These are phyloP conservation scores for Pelargonium nanum DNA, from an alignment of 345 rosid genomes.

Conservation along the genomic window DNA sequence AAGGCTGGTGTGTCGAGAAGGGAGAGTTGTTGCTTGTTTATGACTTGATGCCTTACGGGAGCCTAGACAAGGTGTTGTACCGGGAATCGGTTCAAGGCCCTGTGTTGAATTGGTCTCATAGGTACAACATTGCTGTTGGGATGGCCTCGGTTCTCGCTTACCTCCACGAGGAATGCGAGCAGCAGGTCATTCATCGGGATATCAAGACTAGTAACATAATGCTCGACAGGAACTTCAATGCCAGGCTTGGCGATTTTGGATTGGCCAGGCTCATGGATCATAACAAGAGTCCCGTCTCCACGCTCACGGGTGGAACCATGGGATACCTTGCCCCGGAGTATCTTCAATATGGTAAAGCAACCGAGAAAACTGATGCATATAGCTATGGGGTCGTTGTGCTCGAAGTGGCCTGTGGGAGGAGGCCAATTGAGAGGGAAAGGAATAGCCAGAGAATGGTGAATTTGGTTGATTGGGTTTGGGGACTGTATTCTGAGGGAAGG, in stretches of 20 bases:
- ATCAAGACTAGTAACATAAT: slow-evolving; percentile 79
- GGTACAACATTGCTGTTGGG: slow-evolving; percentile 67
- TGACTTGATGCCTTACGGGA: slow-evolving; percentile 89
- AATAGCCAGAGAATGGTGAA: slow-evolving; percentile 58
- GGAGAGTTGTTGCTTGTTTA: slow-evolving; percentile 79
- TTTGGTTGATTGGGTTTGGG: slow-evolving; percentile 95
- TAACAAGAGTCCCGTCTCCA: slow-evolving; percentile 82
- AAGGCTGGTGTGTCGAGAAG: slow-evolving; percentile 92
- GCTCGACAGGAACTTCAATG: slow-evolving; percentile 77
- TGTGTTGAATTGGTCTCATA: slow-evolving; percentile 49
- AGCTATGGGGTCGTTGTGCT: slow-evolving; percentile 86
- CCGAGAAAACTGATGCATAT: slow-evolving; percentile 77
- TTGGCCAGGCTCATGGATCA: slow-evolving; percentile 91
- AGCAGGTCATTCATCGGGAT: slow-evolving; percentile 88
- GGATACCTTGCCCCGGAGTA: slow-evolving; percentile 98
- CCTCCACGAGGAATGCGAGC: slow-evolving; percentile 91
- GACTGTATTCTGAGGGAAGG: slow-evolving; percentile 54
- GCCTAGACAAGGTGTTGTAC: slow-evolving; percentile 73
- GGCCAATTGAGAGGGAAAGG: slow-evolving; percentile 77
- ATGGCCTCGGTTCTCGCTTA: slow-evolving; percentile 70
- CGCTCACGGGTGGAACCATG: slow-evolving; percentile 94
- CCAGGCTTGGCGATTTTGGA: slow-evolving; percentile 89
- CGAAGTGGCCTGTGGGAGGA: slow-evolving; percentile 82
- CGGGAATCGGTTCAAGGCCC: slow-evolving; percentile 38
- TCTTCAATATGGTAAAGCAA: slow-evolving; percentile 84